These are phyloP conservation scores for Emmonsia crescens DNA, from an alignment of 2,329 filamentous ascomycete genomes.

Conservation along the genomic window DNA sequence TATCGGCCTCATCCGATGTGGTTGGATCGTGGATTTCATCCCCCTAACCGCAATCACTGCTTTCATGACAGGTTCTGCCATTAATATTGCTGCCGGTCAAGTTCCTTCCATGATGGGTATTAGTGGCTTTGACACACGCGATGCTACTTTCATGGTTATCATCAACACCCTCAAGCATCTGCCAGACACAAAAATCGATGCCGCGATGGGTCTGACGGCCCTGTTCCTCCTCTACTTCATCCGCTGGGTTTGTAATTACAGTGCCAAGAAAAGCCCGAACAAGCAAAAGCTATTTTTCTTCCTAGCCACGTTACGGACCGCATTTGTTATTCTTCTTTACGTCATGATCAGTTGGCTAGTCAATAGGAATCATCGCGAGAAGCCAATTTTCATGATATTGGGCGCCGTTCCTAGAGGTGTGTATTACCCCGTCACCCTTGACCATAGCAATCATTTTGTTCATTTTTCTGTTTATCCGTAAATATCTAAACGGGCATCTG, in stretches of 20 bases:
- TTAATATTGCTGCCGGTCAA: slow-evolving; percentile 80
- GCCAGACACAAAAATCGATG: slow-evolving; percentile 58
- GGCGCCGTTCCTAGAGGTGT: slow-evolving; percentile 64
- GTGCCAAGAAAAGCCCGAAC: slow-evolving; percentile 58
- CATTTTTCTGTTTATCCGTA: neutral
- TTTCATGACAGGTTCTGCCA: slow-evolving; percentile 92
- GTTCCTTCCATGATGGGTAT: slow-evolving; percentile 74
- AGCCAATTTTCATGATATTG: slow-evolving; percentile 64
- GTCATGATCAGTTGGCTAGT: slow-evolving; percentile 81
- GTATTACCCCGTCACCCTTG: slow-evolving; percentile 8
- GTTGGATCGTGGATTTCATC: slow-evolving; percentile 90
- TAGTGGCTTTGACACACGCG: slow-evolving; percentile 58
- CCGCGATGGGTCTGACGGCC: slow-evolving; percentile 77
- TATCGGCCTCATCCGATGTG: slow-evolving; percentile 67
- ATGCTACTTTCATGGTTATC: slow-evolving; percentile 67
- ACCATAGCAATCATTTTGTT: neutral
- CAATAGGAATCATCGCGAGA: slow-evolving; percentile 55
- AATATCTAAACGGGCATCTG: slow-evolving; percentile 6
- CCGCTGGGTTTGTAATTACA: slow-evolving; percentile 51
- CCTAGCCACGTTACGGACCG: slow-evolving; percentile 76
- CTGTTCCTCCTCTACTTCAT: slow-evolving; percentile 67
- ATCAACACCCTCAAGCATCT: slow-evolving; percentile 73
- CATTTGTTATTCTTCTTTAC: slow-evolving; percentile 84
- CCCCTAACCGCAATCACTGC: slow-evolving; percentile 81
- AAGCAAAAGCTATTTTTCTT: slow-evolving; percentile 76